Base-by-base conservation (phyloP, 1,284 basidiomycete species). In the Cryptococcus maquisensis region DNA sequence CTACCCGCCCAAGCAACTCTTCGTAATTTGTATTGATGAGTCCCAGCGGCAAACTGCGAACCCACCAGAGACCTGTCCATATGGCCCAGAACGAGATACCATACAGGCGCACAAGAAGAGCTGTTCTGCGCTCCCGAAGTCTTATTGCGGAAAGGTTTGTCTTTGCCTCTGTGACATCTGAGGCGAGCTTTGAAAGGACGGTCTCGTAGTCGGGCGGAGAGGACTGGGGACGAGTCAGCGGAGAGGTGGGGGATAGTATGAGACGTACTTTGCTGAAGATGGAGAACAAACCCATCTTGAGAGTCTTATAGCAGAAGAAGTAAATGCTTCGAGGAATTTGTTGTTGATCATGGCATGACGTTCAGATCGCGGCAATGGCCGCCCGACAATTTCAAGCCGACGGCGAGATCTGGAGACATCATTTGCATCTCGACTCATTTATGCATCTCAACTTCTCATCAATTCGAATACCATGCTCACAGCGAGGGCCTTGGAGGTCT, bases 131-230 rank as follows among this genome's bases (percentile, higher is more conserved):
- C 74, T 97, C 88, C 23, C 93, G 84, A 47, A 90, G 78, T 10
- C 90, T 84, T 65, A 98, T 89, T 70, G 94, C 92, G 1, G 89
- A 86, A 8, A 98, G 84, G 56, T 85, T 83, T 36, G 84, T 82
- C 74, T 95, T 88, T 23, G 79, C 76, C 15, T 74, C 70, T 28
- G 70, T 65, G 59, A 82, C 81, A 26, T 80, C 76, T 20, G 69
- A 67, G 16, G 79, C 76, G 10, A 82, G 72, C 1, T 68, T 68
- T 4, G 77, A 71, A 12, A 82, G 78, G 23, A 80, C 69, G 3
- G 77, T 76, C 56, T 82, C 81, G 61, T 81, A 82, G 67, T 81
- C 80, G 51, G 69, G 66, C n/a, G 70, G 43, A n/a, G 68, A 56
- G 48, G 66, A 56, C 73, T 76, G 56, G 10, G n/a, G 28, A 13